phyloP scores from a whole-genome alignment of 169 alveolate species.

The Plasmodium chabaudi region DNA sequence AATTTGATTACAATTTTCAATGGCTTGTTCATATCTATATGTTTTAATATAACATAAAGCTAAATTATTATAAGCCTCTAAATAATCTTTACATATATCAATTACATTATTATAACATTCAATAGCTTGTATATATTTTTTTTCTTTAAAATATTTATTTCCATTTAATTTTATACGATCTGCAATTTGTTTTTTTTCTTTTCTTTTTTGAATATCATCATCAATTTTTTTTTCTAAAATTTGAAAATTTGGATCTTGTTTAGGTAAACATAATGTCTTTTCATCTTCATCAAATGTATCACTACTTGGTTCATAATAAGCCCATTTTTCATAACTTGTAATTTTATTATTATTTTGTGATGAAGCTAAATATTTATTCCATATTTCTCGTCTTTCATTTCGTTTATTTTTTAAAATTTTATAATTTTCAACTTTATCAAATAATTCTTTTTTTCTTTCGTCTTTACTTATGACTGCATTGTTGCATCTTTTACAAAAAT shows the following conservation, averaged over 20 bases:
- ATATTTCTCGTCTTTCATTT: conserved; percentile 25
- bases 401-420: conserved; percentile 29
- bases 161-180: conserved; percentile 22
- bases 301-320: conserved; percentile 55
- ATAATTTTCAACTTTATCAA: conserved; percentile 30
- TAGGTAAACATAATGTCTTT: conserved; percentile 18
- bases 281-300: conserved; percentile 61
- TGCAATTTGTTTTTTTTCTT: conserved; percentile 24
- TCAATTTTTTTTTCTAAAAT: conserved; percentile 16
- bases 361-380: conserved; percentile 28
- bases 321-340: conserved; percentile 54
- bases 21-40: conserved; percentile 31
- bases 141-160: conserved; percentile 32
- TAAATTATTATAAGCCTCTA: conserved; percentile 26
- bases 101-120: conserved; percentile 47
- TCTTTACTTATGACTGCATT: conserved; percentile 29
- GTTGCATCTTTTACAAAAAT: conserved; percentile 34
- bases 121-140: conserved; percentile 31
- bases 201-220: conserved; percentile 36
- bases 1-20: conserved; percentile 21
- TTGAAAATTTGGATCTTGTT: conserved; percentile 8
- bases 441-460: conserved; percentile 22
- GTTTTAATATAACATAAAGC: conserved; percentile 53
- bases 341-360: background rate
- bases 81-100: conserved; percentile 29